Evolutionary conservation across 1,139 yeast genomes (phyloP), one percentile per base, ranked within the genome.

Genomic region (Suhomyces terraborum): DNA sequence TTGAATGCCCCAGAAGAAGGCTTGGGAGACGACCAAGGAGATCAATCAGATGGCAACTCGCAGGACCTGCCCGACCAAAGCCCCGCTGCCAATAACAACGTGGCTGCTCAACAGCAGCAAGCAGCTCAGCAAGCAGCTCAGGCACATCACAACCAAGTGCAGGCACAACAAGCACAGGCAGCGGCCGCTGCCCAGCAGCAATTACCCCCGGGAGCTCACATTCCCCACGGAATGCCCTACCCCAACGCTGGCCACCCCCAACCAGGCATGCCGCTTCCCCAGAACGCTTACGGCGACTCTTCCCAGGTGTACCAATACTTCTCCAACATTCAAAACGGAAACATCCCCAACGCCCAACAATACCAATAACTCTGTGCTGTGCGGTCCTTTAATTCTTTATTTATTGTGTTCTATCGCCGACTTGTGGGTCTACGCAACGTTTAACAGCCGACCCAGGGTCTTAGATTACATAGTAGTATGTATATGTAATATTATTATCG

Each of bases 1-100:
- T 75, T 93, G 58, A 93, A 93, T 63, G 97, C 98, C 6, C 96
- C 97, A 17, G 93, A 85, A 56, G 79, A 74, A 53, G 77, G 76
- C 0, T 62, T 73, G 53, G 77, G 75, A 32, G 91, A 84, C 51
- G 85, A 80, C 46, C 72, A 74, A 42, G 79, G 78, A 30, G 88
- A 80, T 33, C 85, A 80, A 45, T 81, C 82, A 37, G 88, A 82
- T 38, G 70, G 64, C 1, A 66, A 62, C 53, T 64, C 72, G 35
- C 70, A 64, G 33, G 72, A 65, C 38, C 65, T 64, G 49, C 75
- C 69, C 32, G 77, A 60, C 49, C 72, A 61, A 52, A 61, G 71
- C 43, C 73, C 75, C 10, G 67, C 56, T 30, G 62, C 57, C 40
- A 55, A 50, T 64, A 62, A 48, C 56, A 76, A 46, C 59, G 66